A percentile compares a stretch with the other conserved stretches of the same genome.
These are phyloP conservation scores for Globisporangium canariense DNA, from an alignment of 352 stramenopile species.

Conservation along the genomic window DNA sequence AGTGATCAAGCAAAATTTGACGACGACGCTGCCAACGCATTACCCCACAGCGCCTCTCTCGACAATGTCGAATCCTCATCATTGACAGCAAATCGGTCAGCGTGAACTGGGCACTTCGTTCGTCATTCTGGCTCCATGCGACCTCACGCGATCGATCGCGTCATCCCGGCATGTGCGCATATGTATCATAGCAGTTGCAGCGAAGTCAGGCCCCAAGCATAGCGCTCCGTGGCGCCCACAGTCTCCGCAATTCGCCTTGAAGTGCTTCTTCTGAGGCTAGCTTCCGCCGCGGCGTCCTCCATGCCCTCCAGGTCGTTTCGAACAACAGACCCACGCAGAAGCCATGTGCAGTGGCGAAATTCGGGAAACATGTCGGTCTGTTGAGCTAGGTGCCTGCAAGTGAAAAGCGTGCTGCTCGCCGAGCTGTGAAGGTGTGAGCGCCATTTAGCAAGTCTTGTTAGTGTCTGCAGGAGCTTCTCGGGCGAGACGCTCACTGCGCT, in stretches of 20 bases:
- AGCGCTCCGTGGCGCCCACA: not conserved
- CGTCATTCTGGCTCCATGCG: not conserved
- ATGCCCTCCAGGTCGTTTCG: not conserved
- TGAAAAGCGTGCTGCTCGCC: not conserved
- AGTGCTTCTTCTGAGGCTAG: too few species aligned
- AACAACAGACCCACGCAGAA: not conserved
- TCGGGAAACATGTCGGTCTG: too few species aligned
- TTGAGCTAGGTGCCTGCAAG: not conserved
- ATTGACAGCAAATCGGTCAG: too few species aligned
- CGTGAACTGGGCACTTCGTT: not conserved
- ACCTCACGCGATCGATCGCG: not conserved
- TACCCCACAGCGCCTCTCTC: too few species aligned
- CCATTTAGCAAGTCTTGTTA: not conserved
- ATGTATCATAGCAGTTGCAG: not conserved
- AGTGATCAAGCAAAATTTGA: not conserved
- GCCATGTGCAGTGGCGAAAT: too few species aligned
- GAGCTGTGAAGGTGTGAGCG: not conserved
- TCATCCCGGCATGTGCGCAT: not conserved
- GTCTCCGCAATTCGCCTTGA: too few species aligned
- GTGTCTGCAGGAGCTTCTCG: not conserved
- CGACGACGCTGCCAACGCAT: not conserved
- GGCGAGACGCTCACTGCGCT: constrained; percentile 27
- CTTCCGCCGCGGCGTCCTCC: too few species aligned
- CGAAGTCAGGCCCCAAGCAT: not conserved
- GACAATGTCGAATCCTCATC: too few species aligned